A percentile compares a stretch with the other conserved stretches of the same genome.
Conservation (phyloP, 2,329 filamentous ascomycete genomes). For the Aspergillus quadricinctus region DNA sequence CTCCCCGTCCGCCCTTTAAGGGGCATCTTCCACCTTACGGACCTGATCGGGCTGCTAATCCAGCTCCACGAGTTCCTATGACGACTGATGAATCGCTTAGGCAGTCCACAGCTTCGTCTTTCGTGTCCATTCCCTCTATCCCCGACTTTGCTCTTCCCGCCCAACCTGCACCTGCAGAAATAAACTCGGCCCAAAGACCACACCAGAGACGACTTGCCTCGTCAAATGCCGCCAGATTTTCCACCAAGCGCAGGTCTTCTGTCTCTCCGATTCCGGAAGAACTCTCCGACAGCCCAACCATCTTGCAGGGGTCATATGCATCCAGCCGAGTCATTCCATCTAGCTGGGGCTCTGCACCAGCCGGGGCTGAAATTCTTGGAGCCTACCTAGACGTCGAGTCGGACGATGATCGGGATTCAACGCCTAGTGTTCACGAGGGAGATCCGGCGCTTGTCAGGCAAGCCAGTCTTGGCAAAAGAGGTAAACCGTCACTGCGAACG, state of each 20-base stretch:
- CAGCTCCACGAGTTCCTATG: constrained; percentile 23
- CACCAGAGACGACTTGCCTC: constrained; percentile 27
- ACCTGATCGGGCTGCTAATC: constrained; percentile 18
- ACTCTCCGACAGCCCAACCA: constrained; percentile 49
- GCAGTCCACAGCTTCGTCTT: constrained; percentile 23
- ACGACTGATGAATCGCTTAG: constrained; percentile 26
- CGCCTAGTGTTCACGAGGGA: constrained; percentile 14
- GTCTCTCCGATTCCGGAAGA: constrained; percentile 76
- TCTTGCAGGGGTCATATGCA: constrained; percentile 56
- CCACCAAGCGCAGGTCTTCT: constrained; percentile 60
- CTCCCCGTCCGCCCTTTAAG: constrained; percentile 14
- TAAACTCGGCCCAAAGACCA: constrained; percentile 21
- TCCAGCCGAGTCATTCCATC: constrained; percentile 70
- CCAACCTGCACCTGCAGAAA: constrained; percentile 18
- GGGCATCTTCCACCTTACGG: constrained; percentile 14
- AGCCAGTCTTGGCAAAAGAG: constrained; percentile 41
- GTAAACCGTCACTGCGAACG: constrained; percentile 40
- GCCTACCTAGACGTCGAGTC: constrained; percentile 29
- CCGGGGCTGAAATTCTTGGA: constrained; percentile 44
- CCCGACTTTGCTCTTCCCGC: constrained; percentile 23
- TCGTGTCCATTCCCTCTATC: constrained; percentile 24
- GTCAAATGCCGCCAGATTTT: constrained; percentile 24
- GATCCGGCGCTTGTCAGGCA: constrained; percentile 33
- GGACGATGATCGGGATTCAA: constrained; percentile 17
- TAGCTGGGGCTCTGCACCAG: constrained; percentile 55